Base-by-base conservation (phyloP, 768 basidiomycete species). In the Rhodotorula kratochvilovae region DNA sequence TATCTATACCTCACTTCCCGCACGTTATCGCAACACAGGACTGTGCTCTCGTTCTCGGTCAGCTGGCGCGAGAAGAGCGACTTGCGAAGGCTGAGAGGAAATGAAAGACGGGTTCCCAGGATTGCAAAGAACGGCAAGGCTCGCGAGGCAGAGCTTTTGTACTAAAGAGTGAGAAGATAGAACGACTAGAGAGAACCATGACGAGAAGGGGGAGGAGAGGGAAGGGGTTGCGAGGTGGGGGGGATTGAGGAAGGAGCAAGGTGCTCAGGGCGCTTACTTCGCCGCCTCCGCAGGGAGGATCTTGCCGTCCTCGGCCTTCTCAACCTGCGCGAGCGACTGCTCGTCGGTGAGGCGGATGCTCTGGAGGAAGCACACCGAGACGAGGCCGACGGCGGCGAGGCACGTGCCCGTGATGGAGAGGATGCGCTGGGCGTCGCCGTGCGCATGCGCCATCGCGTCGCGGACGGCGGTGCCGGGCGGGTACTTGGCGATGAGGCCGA, bases 371-470 rank as follows among this genome's bases (percentile, higher is more conserved):
- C 58, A 33, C 5, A 62, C 66, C 2, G 53, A n/a, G 31, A 67
- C 29, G 19, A 72, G 60, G 7, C 71, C 71, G 45, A 46, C 27
- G 35, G 51, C 61, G n/a, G 71, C 71, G 48, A 72, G 53, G 53
- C 31, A 35, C 35, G 60, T 60, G 10, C 66, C 71, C 13, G 61
- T 62, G 46, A 72, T 72, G 25, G 67, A 67, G 33, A 73, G 62
- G 58, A 73, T 50, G 27, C 68, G 72, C 72, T 73, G 80, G 51
- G 80, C 76, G 48, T 80, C 80, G 46, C 80, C 80, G 19, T 80
- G 80, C 16, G 80, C 80, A 2, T 77, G 67, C 45, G 79, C 70
- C 33, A 80, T 64, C 31, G 77, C 80, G 11, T 66, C 60, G 11
- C 80, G 69, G n/a, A 77, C 67, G 11, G 61, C 53, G 1, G 79